Conservation (phyloP, 1,284 basidiomycete genomes). For the Porogramme epimiltina region DNA sequence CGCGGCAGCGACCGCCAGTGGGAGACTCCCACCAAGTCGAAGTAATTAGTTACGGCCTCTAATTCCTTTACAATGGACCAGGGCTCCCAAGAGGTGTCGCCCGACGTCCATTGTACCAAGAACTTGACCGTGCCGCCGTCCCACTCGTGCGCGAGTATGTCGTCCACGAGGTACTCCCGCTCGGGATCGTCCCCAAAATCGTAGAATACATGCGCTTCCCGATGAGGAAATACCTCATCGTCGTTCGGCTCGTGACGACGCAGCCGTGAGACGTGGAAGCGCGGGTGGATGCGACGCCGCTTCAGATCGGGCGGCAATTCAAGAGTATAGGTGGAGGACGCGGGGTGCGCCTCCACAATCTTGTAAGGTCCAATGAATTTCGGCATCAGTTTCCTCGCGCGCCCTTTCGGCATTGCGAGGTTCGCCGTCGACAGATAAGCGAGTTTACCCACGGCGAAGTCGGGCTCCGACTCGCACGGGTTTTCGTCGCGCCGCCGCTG, state of each 20-base stretch:
- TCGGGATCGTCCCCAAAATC: not conserved
- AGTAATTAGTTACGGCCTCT: not conserved
- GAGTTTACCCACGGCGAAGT: slow-evolving; percentile 23
- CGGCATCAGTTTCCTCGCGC: slow-evolving; percentile 34
- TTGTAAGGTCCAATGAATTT: slow-evolving; percentile 35
- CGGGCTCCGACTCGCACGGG: not conserved
- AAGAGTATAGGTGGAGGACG: slow-evolving; percentile 28
- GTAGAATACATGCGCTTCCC: slow-evolving; percentile 10
- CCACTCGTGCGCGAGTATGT: not conserved
- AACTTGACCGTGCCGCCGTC: not conserved
- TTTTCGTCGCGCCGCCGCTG: slow-evolving; percentile 13
- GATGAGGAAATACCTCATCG: slow-evolving; percentile 26
- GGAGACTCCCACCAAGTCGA: not conserved
- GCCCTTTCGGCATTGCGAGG: slow-evolving; percentile 33
- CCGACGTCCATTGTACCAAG: not conserved
- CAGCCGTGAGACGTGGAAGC: slow-evolving; percentile 31
- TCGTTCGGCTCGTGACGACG: slow-evolving; percentile 28
- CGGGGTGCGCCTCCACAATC: slow-evolving; percentile 17
- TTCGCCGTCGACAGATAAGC: slow-evolving; percentile 40
- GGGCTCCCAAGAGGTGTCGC: not conserved
- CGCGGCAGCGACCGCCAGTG: not conserved
- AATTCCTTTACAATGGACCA: not conserved
- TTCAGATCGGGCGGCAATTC: slow-evolving; percentile 28
- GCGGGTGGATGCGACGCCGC: slow-evolving; percentile 25
- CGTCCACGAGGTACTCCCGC: not conserved